phyloP scores from a whole-genome alignment of 1,284 basidiomycete genomes.

The Lignosus rhinocerotis region DNA sequence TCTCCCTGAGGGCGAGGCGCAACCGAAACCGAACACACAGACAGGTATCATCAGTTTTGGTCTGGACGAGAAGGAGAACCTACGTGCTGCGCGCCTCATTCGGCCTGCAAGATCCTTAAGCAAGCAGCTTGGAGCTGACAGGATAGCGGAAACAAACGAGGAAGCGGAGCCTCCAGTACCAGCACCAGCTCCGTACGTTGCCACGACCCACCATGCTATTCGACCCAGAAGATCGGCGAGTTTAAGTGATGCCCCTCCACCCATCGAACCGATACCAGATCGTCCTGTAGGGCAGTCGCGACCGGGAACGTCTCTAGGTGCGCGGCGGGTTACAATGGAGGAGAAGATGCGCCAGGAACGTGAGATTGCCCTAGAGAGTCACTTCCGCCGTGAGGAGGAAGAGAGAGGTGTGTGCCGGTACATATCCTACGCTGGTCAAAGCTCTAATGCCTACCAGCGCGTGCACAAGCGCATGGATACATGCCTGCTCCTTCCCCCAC shows the following conservation, averaged over 20 bases:
- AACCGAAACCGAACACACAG: constrained; percentile 22
- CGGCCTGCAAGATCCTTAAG: constrained; percentile 13
- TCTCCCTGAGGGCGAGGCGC: constrained; percentile 35
- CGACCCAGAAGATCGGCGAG: constrained; percentile 69
- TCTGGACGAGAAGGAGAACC: constrained; percentile 38
- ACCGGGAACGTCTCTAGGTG: constrained; percentile 55
- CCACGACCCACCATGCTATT: constrained; percentile 23
- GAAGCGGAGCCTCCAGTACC: constrained; percentile 9
- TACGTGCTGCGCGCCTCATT: constrained; percentile 24
- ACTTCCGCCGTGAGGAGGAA: constrained; percentile 38
- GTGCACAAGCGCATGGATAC: constrained; percentile 26
- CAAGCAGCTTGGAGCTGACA: constrained; percentile 21
- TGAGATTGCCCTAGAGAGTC: constrained; percentile 39
- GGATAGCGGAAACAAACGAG: constrained; percentile 21
- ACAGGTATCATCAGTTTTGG: constrained; percentile 5
- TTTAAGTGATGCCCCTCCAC: constrained; percentile 47
- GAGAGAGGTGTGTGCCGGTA: constrained; percentile 19
- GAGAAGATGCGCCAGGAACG: constrained; percentile 52
- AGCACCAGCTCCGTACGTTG: not conserved
- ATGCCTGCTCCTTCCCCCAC: constrained; percentile 33
- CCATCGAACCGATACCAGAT: constrained; percentile 36
- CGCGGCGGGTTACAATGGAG: constrained; percentile 52
- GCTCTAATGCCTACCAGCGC: constrained; percentile 15
- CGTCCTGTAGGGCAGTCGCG: constrained; percentile 32
- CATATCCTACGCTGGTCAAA: not conserved